Evolutionary conservation across 192 early-diverging fungal genomes (phyloP).

Genomic region (Coemansia furcata): DNA sequence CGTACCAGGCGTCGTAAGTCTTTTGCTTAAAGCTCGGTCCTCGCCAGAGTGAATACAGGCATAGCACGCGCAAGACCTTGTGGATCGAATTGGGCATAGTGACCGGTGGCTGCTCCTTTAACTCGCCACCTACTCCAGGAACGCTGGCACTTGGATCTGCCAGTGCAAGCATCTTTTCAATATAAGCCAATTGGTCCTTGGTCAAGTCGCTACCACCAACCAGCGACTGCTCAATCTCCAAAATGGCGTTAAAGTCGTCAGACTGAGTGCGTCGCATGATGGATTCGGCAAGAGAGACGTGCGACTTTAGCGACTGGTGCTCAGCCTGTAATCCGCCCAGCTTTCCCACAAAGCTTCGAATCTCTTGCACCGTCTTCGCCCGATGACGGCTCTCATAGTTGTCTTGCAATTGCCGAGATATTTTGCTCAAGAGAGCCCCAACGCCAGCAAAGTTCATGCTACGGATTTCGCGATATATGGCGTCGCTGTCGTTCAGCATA

Average conservation of each 20-base stretch:
- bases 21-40: constrained; percentile 80
- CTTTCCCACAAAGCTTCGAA: constrained; percentile 90
- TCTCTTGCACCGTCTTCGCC: constrained; percentile 86
- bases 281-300: constrained; percentile 68
- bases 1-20: constrained; percentile 74
- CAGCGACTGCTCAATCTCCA: constrained; percentile 85
- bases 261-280: constrained; percentile 77
- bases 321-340: constrained; percentile 80
- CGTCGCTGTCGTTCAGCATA: constrained; percentile 76
- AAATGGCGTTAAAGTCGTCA: constrained; percentile 74
- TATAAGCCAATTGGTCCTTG: constrained; percentile 32
- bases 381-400: constrained; percentile 88
- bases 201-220: constrained; percentile 23
- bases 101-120: constrained; percentile 10
- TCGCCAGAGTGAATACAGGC: constrained; percentile 79
- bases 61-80: constrained; percentile 77
- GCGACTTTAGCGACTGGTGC: constrained; percentile 70
- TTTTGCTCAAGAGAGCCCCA: constrained; percentile 74
- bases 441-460: constrained; percentile 92
- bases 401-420: constrained; percentile 81
- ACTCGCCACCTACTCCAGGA: constrained; percentile 29
- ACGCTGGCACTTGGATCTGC: constrained; percentile 74
- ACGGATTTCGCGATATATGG: constrained; percentile 76
- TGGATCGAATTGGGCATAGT: constrained; percentile 37
- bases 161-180: constrained; percentile 87